Evolutionary conservation across 2,329 filamentous ascomycete species (phyloP), one percentile per base, ranked within the genome.

Genomic region (Graphiopsis chlorocephala): DNA sequence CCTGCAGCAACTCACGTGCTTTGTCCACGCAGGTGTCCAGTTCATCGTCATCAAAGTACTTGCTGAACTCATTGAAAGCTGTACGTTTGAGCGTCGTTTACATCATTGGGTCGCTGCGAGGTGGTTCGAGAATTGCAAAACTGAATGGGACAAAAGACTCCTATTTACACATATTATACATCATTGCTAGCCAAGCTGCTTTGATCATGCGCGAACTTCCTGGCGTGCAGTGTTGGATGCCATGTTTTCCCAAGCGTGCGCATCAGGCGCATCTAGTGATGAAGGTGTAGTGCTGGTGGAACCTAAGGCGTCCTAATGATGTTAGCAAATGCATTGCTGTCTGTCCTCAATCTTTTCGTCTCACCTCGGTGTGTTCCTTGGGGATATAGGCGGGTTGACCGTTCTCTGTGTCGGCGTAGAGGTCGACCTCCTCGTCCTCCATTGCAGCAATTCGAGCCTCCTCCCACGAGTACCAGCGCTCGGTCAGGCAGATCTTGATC

Each of bases 401-500:
- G 15, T 55, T 62, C 12, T 62, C 59, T 20, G 47, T 47, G 31
- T 55, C 47, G 31, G 59, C 59, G 12, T 62, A 82, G 28, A 90
- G 76, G 72, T 91, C 80, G 71, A 93, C 82, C 75, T 91, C 88
- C 5, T 84, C 83, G 74, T 94, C 91, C 10, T 79, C 74, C 79
- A 84, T 82, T 7, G 89, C 91, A 68, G 91, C 79, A 65, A 84
- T 79, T 58, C 86, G 80, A 25, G 92, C 92, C 74, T 93, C 90
- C 73, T 91, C 85, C 90, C 92, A 98, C 11, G 91, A 86, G 79
- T 97, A 94, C 81, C 87, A 95, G 72, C 94, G 86, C 80, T 97
- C 93, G 38, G 91, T 94, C 73, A 98, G 81, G 58, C 89, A 86
- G 70, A 95, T 90, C 80, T 92, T 92, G 78, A 98, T 96, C 53